These are phyloP conservation scores for Pythium aristosporum DNA, from an alignment of 352 stramenopile genomes.

Conservation along the genomic window DNA sequence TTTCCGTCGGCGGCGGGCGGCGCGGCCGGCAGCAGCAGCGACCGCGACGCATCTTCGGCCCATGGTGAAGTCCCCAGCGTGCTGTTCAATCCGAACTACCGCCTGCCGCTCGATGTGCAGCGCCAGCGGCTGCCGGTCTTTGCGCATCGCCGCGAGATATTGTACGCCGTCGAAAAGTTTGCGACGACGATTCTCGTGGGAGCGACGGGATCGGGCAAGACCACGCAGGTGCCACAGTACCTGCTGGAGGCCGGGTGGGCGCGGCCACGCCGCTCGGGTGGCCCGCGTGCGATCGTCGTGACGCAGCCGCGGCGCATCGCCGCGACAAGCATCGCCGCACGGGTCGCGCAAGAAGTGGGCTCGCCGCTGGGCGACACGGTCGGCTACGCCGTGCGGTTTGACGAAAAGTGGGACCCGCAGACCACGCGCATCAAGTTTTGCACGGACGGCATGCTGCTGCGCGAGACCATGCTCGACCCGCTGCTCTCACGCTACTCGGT, in stretches of 20 bases:
- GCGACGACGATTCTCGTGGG: constrained; percentile 91
- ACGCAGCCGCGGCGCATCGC: constrained; percentile 95
- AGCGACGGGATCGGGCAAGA: constrained; percentile 92
- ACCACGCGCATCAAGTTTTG: constrained; percentile 98
- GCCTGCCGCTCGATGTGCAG: constrained; percentile 55
- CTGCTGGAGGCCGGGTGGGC: constrained; percentile 90
- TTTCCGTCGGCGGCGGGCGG: constrained; percentile 20
- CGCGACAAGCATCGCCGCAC: constrained; percentile 96
- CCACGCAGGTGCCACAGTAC: constrained; percentile 92
- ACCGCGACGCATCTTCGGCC: constrained; percentile 16
- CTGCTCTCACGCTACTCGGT: constrained; percentile 78
- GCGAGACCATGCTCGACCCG: constrained; percentile 90
- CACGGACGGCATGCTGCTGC: constrained; percentile 98
- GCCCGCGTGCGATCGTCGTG: constrained; percentile 74
- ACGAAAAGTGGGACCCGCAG: constrained; percentile 89
- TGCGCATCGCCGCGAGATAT: constrained; percentile 85
- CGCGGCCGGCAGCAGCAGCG: constrained; percentile 7
- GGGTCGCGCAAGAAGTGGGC: constrained; percentile 97
- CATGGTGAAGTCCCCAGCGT: constrained; percentile 43
- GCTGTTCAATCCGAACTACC: constrained; percentile 65
- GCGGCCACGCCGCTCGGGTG: not conserved
- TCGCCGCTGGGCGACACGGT: constrained; percentile 92
- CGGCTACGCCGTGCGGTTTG: constrained; percentile 99
- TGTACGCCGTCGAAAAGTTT: constrained; percentile 89
- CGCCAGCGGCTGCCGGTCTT: constrained; percentile 83